These are phyloP conservation scores for Ustilago trichophora DNA, from an alignment of 1,284 basidiomycete genomes.

Conservation along the genomic window DNA sequence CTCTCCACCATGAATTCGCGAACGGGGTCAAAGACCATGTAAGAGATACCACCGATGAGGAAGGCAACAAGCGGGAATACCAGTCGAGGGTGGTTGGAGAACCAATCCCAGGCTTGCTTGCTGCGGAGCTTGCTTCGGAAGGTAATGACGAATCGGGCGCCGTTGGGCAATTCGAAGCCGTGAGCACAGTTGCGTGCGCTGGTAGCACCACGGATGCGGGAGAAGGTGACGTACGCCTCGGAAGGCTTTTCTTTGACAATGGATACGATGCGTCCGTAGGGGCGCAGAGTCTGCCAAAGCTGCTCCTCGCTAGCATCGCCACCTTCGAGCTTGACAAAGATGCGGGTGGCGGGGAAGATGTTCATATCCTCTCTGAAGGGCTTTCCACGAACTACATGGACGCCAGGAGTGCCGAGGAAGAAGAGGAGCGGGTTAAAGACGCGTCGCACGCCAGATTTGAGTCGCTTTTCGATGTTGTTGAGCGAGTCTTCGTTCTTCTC, in stretches of 20 bases:
- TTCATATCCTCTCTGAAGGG: constrained; percentile 61
- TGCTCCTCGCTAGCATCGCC: constrained; percentile 53
- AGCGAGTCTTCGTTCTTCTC: constrained; percentile 44
- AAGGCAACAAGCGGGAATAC: constrained; percentile 85
- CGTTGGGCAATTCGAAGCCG: constrained; percentile 71
- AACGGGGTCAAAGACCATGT: constrained; percentile 89
- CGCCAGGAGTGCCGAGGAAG: constrained; percentile 48
- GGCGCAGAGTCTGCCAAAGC: constrained; percentile 70
- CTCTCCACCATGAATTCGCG: constrained; percentile 83
- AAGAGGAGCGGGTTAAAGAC: constrained; percentile 44
- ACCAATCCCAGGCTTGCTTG: constrained; percentile 82
- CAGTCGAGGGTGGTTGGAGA: constrained; percentile 84
- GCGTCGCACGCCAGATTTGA: constrained; percentile 41
- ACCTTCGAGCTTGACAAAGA: constrained; percentile 54
- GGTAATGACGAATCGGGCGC: constrained; percentile 74
- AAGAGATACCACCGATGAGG: constrained; percentile 85
- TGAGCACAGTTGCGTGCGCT: constrained; percentile 87
- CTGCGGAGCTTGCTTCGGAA: constrained; percentile 81
- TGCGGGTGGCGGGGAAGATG: constrained; percentile 48
- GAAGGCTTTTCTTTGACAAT: constrained; percentile 68
- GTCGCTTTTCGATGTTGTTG: constrained; percentile 47
- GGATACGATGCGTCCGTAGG: constrained; percentile 81
- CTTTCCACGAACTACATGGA: constrained; percentile 58
- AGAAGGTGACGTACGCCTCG: constrained; percentile 51
- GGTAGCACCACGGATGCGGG: constrained; percentile 74